These are phyloP conservation scores for Vanderwaltozyma tropicalis DNA, from an alignment of 805 yeast genomes.

Conservation along the genomic window DNA sequence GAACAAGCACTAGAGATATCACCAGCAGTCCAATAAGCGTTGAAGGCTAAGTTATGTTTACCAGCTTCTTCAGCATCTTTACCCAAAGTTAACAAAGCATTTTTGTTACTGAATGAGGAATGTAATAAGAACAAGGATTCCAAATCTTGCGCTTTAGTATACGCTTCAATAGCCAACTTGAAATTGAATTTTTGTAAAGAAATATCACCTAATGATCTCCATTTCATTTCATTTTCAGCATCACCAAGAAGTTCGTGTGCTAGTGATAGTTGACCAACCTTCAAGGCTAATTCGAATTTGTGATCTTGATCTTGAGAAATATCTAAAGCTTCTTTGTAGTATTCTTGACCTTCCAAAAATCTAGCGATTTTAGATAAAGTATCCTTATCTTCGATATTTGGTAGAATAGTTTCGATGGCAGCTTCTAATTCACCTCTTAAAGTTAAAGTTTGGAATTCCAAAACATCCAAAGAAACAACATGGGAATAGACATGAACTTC, in stretches of 20 bases:
- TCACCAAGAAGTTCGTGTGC: slow-evolving; percentile 59
- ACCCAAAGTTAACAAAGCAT: slow-evolving; percentile 54
- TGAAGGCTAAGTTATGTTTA: slow-evolving; percentile 82
- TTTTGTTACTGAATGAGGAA: slow-evolving; percentile 66
- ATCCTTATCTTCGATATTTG: slow-evolving; percentile 47
- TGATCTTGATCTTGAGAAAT: slow-evolving; percentile 84
- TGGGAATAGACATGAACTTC: slow-evolving; percentile 76
- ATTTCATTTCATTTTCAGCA: slow-evolving; percentile 54
- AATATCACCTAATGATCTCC: slow-evolving; percentile 87
- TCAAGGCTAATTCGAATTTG: slow-evolving; percentile 78
- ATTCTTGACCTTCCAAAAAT: slow-evolving; percentile 89
- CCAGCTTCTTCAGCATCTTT: slow-evolving; percentile 60
- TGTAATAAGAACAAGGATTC: slow-evolving; percentile 74
- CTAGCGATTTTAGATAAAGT: slow-evolving; percentile 75
- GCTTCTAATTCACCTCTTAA: slow-evolving; percentile 89
- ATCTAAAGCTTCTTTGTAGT: slow-evolving; percentile 68
- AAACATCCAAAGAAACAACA: slow-evolving; percentile 69
- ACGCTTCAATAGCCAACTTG: slow-evolving; percentile 69
- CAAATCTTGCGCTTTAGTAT: slow-evolving; percentile 66
- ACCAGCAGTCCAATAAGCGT: slow-evolving; percentile 81
- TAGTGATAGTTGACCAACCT: slow-evolving; percentile 56
- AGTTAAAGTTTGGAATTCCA: slow-evolving; percentile 93
- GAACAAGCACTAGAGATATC: slow-evolving; percentile 53
- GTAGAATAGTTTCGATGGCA: slow-evolving; percentile 50
- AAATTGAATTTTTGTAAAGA: slow-evolving; percentile 73